These are phyloP conservation scores for Phytophthora vignae DNA, from an alignment of 352 stramenopile genomes.

Conservation along the genomic window DNA sequence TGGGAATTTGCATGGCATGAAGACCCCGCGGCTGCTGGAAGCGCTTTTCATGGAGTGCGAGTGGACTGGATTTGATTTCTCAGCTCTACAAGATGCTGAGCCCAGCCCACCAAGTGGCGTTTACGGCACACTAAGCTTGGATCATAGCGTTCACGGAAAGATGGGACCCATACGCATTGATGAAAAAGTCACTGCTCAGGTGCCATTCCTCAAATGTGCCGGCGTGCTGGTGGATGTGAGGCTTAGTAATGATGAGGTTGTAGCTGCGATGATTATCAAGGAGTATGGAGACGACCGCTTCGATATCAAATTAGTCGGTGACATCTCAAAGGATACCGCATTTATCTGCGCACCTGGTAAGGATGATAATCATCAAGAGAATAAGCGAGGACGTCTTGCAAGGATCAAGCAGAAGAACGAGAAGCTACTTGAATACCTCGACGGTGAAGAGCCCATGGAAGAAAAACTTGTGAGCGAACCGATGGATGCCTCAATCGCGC, in stretches of 20 bases:
- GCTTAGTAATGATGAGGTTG: constrained; percentile 39
- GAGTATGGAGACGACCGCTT: constrained; percentile 53
- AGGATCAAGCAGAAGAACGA: constrained; percentile 34
- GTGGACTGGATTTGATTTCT: constrained; percentile 71
- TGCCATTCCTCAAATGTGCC: constrained; percentile 48
- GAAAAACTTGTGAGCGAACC: constrained; percentile 40
- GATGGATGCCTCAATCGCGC: constrained; percentile 47
- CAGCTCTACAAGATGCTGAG: constrained; percentile 8
- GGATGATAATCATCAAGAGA: neutral
- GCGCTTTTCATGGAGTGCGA: constrained; percentile 68
- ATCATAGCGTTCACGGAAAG: neutral
- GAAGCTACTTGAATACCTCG: constrained; percentile 39
- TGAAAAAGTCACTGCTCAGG: constrained; percentile 43
- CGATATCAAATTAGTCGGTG: constrained; percentile 39
- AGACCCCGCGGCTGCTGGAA: constrained; percentile 66
- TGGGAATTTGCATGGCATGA: constrained; percentile 64
- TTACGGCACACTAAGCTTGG: neutral
- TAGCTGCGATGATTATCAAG: constrained; percentile 52
- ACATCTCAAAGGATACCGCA: neutral
- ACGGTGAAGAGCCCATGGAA: constrained; percentile 35
- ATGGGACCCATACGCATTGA: constrained; percentile 35
- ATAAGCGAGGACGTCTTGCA: constrained; percentile 40
- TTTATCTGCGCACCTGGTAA: neutral
- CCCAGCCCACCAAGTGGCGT: neutral
- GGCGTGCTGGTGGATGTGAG: constrained; percentile 58